phyloP scores from a whole-genome alignment of 352 stramenopile species.

The Blastocystis sp. region DNA sequence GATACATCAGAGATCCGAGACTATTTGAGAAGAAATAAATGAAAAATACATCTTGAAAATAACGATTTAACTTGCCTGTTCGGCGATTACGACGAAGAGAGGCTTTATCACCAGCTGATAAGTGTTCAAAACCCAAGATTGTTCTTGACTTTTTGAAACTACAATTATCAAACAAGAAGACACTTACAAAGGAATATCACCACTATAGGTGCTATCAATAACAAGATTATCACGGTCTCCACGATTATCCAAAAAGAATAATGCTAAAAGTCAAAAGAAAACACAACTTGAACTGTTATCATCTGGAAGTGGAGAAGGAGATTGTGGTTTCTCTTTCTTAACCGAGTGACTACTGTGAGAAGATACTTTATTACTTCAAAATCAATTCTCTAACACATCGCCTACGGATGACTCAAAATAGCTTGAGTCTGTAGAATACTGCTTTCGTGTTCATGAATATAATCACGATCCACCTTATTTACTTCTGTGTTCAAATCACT shows the following conservation, averaged over 20 bases:
- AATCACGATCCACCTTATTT: too few species aligned
- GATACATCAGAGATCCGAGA: not conserved
- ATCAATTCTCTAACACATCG: too few species aligned
- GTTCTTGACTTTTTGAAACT: slow-evolving; percentile 48
- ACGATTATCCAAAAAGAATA: slow-evolving; percentile 1
- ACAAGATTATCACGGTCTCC: slow-evolving; percentile 19
- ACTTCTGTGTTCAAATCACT: too few species aligned
- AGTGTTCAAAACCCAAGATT: not conserved
- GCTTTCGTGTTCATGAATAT: too few species aligned
- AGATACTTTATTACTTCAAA: too few species aligned
- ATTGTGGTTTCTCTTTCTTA: too few species aligned
- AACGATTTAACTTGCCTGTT: not conserved
- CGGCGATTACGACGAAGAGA: not conserved
- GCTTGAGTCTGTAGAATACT: too few species aligned
- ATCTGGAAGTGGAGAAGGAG: not conserved
- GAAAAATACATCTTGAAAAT: slow-evolving; percentile 3
- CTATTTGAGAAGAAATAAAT: not conserved
- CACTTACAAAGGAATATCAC: slow-evolving; percentile 10
- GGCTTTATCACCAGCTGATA: not conserved
- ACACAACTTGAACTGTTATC: not conserved
- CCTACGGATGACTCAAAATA: too few species aligned
- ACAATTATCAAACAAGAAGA: not conserved
- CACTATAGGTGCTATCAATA: slow-evolving; percentile 7
- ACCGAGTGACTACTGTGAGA: too few species aligned
- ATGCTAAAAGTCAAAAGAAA: not conserved